A percentile compares a stretch with the other conserved stretches of the same genome.
Conservation (phyloP, 176 grass and related monocot genomes). For the Cymbopogon citratus region DNA sequence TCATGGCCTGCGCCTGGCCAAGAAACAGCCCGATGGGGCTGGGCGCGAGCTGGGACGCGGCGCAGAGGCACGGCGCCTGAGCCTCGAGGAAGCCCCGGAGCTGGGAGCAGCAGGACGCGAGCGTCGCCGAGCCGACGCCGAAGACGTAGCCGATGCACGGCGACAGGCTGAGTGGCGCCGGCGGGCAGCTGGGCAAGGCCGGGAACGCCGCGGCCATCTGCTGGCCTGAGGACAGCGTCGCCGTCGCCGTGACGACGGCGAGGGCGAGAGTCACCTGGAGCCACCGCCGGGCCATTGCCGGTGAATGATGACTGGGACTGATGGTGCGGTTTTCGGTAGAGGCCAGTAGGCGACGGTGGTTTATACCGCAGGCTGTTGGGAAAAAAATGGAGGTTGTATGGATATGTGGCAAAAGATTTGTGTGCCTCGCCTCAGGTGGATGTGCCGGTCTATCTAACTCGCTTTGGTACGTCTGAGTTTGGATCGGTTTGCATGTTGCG, state of each 20-base stretch:
- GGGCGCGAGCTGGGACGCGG: constrained; percentile 40
- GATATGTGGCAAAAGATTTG: background rate
- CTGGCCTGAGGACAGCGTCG: constrained; percentile 28
- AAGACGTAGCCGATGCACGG: constrained; percentile 69
- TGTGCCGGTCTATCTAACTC: constrained; percentile 41
- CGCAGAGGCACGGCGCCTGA: constrained; percentile 72
- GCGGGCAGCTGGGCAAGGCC: constrained; percentile 36
- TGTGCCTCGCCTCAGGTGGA: constrained; percentile 20
- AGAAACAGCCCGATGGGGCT: constrained; percentile 42
- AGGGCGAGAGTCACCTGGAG: background rate
- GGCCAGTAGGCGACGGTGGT: background rate
- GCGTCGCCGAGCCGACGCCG: constrained; percentile 45
- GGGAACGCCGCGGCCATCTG: background rate
- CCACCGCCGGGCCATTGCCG: constrained; percentile 27
- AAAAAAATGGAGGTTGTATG: background rate
- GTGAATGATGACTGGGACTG: background rate
- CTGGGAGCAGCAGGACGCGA: constrained; percentile 58
- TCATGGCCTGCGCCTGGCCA: constrained; percentile 62
- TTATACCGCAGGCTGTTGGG: constrained; percentile 34
- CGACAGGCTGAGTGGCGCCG: constrained; percentile 42
- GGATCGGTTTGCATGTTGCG: background rate
- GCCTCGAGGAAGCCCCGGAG: constrained; percentile 39
- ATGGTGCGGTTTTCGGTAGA: background rate
- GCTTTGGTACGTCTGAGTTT: background rate
- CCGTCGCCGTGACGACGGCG: background rate